Evolutionary conservation across 2,329 filamentous ascomycete species (phyloP), one percentile per base, ranked within the genome.

Genomic region (Chaetomiaceae sp.): DNA sequence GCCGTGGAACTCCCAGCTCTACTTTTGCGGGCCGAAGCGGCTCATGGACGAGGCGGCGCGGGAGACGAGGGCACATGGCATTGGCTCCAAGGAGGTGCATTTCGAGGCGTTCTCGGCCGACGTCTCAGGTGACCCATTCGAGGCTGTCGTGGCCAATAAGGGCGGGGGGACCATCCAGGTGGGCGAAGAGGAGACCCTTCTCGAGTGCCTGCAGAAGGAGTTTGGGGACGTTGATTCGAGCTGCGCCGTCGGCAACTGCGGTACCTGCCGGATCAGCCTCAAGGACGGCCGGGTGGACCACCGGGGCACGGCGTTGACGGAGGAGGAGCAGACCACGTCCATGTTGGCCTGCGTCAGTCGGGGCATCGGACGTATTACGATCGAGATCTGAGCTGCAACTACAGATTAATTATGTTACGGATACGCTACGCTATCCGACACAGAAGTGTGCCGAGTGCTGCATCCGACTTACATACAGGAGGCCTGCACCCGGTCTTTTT

Each of bases 61-160:
- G 2, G 71, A 70, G 12, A 73, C 74, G 0, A 65, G 66, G 8
- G 64, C 63, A 7, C 66, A 67, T 8, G 69, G 72, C 0, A 67
- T 85, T 0, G 63, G 69, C 0, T 67, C 73, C 2, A 67, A 71
- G 0, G 78, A 81, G 35, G 69, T 84, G 1, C 81, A 85, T 62
- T 80, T 76, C 51, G 82, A 86, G 62, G 75, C 76, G 0, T 86
- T 85, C 54, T 67, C 68, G 1, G 75, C 76, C 1, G 72, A 76
- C 17, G 68, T 72, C 0, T 71, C 71, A 0, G 81, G 82, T 0
- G 79, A 84, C 57, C 75, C 80, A 0, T 86, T 85, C 55, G 76
- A 79, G 35, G 81, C 70, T 0, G 72, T 78, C 41, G 70, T 85
- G 0, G 63, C 65, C 6, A 74, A 76, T 47, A 55, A 52, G 45